Conservation (phyloP, 192 early-diverging fungal genomes). For the Gigaspora rosea region DNA sequence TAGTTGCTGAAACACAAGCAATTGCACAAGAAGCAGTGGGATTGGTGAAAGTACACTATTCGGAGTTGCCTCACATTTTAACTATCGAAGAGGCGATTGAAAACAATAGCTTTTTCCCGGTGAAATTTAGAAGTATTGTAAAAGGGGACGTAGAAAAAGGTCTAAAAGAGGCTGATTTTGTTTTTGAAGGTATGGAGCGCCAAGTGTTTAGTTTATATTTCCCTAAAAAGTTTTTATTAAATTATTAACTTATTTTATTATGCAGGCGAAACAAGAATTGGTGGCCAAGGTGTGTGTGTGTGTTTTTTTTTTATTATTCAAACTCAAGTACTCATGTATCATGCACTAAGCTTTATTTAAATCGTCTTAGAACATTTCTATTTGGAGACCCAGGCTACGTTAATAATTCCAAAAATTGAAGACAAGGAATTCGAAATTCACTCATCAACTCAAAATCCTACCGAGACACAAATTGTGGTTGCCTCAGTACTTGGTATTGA, state of each 20-base stretch:
- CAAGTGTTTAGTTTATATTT: too few species aligned
- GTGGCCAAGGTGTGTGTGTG: conserved; percentile 24
- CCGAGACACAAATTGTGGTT: conserved; percentile 68
- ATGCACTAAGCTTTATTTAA: background rate
- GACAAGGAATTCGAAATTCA: conserved; percentile 82
- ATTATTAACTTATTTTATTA: background rate
- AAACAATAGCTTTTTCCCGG: conserved; percentile 59
- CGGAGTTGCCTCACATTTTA: conserved; percentile 68
- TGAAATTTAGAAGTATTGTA: conserved; percentile 51
- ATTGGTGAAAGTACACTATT: conserved; percentile 72
- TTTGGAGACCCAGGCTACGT: conserved; percentile 72
- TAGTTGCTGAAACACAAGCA: conserved; percentile 69
- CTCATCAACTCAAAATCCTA: conserved; percentile 77
- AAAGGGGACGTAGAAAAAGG: conserved; percentile 67
- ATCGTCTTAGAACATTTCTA: conserved; percentile 83
- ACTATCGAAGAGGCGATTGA: conserved; percentile 82
- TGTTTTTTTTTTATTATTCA: background rate
- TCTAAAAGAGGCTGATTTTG: conserved; percentile 50
- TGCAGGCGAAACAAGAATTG: conserved; percentile 23
- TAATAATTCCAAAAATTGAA: conserved; percentile 73
- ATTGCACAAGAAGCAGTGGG: conserved; percentile 70
- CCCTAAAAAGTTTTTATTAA: too few species aligned
- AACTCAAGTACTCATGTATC: background rate
- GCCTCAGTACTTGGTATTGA: conserved; percentile 75
- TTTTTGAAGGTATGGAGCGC: conserved; percentile 51